These are phyloP conservation scores for Colletotrichum sp. DNA, from an alignment of 2,329 filamentous ascomycete species.

Conservation along the genomic window DNA sequence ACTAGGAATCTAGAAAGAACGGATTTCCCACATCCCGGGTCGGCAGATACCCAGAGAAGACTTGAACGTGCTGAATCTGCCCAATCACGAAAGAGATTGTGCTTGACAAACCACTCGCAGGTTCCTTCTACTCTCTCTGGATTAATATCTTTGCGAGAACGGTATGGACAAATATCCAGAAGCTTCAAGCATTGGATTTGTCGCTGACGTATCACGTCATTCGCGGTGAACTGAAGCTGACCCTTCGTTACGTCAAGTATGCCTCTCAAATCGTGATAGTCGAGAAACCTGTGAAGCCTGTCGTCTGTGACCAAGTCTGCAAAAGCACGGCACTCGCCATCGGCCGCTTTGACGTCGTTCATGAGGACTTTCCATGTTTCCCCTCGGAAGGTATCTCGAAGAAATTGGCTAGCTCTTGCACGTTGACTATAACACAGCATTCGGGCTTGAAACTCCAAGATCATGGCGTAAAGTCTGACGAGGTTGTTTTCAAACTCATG, in stretches of 20 bases:
- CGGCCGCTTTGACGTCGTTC: background rate
- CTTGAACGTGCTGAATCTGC: background rate
- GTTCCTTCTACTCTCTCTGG: background rate
- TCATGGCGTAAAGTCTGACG: background rate
- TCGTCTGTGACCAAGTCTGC: background rate
- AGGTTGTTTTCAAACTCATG: background rate
- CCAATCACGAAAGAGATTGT: background rate
- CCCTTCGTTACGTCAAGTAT: background rate
- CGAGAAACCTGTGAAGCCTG: background rate
- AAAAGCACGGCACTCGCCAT: background rate
- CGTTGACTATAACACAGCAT: background rate
- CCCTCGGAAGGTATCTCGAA: background rate
- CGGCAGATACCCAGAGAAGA: background rate
- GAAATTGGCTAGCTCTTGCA: background rate
- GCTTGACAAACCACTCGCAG: background rate
- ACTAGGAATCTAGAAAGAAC: background rate
- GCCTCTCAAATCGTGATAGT: background rate
- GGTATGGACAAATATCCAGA: background rate
- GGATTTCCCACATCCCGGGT: background rate
- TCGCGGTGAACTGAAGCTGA: too few species aligned
- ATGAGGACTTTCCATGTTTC: background rate
- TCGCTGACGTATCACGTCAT: background rate
- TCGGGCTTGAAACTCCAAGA: background rate
- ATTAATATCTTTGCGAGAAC: background rate
- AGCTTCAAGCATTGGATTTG: background rate